Conservation (phyloP, 2,329 filamentous ascomycete genomes). For the Fusarium fujikuroi region DNA sequence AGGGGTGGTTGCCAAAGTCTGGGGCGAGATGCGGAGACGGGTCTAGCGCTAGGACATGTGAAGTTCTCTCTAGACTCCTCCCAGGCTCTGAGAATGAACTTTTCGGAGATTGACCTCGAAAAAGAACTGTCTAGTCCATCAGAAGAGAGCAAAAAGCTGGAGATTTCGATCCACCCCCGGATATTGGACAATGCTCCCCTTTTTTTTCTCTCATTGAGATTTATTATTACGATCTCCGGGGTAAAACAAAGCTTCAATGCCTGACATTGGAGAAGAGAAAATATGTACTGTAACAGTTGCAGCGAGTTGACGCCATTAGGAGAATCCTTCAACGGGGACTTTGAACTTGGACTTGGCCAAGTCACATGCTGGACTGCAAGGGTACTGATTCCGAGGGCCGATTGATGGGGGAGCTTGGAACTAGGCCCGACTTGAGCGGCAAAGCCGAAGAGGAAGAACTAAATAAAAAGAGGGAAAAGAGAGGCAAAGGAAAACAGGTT, state of each 20-base stretch:
- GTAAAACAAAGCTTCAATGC: not conserved
- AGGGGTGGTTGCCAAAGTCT: conserved; percentile 11
- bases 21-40: conserved; percentile 26
- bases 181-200: conserved; percentile 5
- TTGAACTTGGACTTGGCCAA: not conserved
- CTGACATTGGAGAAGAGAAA: not conserved
- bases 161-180: conserved; percentile 18
- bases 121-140: not conserved
- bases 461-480: not conserved
- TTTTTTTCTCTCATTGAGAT: not conserved
- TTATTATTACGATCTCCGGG: not conserved
- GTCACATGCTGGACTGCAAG: conserved; percentile 24
- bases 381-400: conserved; percentile 15
- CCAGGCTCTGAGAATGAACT: not conserved
- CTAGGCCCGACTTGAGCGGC: conserved; percentile 22
- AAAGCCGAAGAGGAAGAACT: conserved; percentile 10
- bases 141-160: not conserved
- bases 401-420: conserved; percentile 2
- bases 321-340: not conserved
- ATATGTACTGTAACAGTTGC: not conserved
- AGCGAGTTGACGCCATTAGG: not conserved
- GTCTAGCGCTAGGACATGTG: conserved; percentile 10
- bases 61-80: conserved; percentile 1
- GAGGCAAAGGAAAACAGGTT: conserved; percentile 12
- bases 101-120: conserved; percentile 14